Conservation (phyloP, 305 asterid genomes). For the Fraxinus greggii region DNA sequence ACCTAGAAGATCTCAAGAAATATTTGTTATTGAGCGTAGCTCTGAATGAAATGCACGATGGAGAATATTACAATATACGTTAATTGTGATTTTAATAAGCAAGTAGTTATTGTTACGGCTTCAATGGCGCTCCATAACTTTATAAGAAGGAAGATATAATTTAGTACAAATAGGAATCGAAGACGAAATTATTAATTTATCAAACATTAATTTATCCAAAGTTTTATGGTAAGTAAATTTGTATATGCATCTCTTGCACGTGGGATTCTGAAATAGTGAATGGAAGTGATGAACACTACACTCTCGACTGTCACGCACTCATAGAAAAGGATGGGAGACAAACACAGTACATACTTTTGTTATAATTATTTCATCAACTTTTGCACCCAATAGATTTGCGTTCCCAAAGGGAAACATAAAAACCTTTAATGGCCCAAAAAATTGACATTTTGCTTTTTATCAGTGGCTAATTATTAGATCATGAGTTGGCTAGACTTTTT, state of each 20-base stretch:
- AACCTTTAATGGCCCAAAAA: neutral
- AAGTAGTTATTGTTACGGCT: too few species aligned
- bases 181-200: too few species aligned
- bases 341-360: neutral
- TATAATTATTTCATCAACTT: neutral
- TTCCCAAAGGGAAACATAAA: conserved; percentile 12
- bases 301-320: neutral
- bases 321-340: neutral
- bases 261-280: neutral
- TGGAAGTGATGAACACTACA: neutral
- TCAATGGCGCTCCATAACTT: too few species aligned
- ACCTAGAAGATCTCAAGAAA: too few species aligned
- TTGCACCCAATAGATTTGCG: conserved; percentile 7
- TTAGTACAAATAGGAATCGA: too few species aligned
- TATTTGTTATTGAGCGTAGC: too few species aligned
- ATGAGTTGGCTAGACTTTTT: neutral
- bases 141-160: too few species aligned
- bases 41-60: too few species aligned
- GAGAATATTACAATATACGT: too few species aligned
- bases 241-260: neutral
- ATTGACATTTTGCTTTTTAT: neutral
- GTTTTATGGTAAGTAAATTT: too few species aligned
- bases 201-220: too few species aligned
- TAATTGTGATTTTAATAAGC: too few species aligned
- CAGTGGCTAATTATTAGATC: neutral